phyloP scores from a whole-genome alignment of 257 asterid species.

The Capsicum chinense region DNA sequence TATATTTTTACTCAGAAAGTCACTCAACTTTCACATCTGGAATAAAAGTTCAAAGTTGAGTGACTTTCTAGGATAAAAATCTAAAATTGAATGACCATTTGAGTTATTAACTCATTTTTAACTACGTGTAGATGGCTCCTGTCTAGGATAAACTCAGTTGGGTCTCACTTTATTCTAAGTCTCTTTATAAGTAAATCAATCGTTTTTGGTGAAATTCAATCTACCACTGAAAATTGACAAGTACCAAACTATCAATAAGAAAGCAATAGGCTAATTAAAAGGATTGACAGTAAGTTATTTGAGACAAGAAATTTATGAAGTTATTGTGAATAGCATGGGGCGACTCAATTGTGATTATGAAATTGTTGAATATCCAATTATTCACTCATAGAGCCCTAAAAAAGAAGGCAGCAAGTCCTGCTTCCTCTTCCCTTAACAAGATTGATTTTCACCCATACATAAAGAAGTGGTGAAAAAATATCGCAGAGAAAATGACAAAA shows the following conservation, averaged over 20 bases:
- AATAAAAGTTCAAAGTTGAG: too few relatives aligned
- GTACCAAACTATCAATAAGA: not conserved
- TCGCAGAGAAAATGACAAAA: too few relatives aligned
- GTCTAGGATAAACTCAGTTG: not conserved
- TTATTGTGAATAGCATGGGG: not conserved
- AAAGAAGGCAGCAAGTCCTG: not conserved
- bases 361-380: not conserved
- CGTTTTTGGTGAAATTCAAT: not conserved
- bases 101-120: too few relatives aligned
- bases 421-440: not conserved
- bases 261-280: not conserved
- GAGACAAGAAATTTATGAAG: too few relatives aligned
- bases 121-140: too few relatives aligned
- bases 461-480: not conserved
- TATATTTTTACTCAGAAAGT: too few relatives aligned
- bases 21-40: too few relatives aligned
- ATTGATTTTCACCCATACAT: not conserved
- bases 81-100: too few relatives aligned
- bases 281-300: not conserved
- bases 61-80: too few relatives aligned
- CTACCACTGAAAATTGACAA: not conserved
- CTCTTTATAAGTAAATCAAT: not conserved
- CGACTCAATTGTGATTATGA: not conserved
- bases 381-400: not conserved
- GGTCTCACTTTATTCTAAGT: not conserved